phyloP scores from a whole-genome alignment of 768 basidiomycete genomes.

The Coprinopsis strossmayeri region DNA sequence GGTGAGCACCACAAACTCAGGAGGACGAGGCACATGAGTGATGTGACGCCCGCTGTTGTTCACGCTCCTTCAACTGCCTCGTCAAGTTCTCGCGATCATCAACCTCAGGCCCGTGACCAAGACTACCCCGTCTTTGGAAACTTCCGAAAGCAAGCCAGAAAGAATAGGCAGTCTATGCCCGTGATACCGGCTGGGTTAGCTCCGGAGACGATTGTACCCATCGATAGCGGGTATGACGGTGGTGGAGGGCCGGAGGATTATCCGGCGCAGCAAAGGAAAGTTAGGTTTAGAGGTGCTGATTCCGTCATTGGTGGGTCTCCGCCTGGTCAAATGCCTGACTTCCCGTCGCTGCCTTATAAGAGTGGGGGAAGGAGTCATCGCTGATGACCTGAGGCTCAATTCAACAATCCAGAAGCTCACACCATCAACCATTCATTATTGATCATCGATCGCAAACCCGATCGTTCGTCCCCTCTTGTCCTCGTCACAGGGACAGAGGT shows the following conservation, averaged over 20 bases:
- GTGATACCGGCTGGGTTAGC: neutral
- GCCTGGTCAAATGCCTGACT: no score
- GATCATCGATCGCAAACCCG: no score
- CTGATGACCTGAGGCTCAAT: no score
- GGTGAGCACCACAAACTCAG: neutral
- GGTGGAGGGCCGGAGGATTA: neutral
- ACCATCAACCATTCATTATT: no score
- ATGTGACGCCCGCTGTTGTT: neutral
- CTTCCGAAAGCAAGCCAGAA: neutral
- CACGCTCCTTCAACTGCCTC: neutral
- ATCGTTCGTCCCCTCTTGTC: no score
- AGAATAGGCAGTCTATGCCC: neutral
- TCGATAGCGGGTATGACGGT: neutral
- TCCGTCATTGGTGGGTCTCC: slow-evolving; percentile 3
- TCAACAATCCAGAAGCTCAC: no score
- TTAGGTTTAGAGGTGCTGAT: slow-evolving; percentile 1
- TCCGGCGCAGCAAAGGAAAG: neutral
- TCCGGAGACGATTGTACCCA: neutral
- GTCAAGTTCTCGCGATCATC: neutral
- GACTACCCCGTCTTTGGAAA: neutral
- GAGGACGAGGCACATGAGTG: neutral
- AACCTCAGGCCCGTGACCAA: neutral
- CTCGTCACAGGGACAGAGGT: no score
- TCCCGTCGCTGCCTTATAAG: no score
- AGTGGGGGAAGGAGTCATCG: no score